Percentiles rank a stretch among this genome's conserved stretches.
phyloP scores from a whole-genome alignment of 2,329 filamentous ascomycete genomes.

The Boeremia lycopersici region DNA sequence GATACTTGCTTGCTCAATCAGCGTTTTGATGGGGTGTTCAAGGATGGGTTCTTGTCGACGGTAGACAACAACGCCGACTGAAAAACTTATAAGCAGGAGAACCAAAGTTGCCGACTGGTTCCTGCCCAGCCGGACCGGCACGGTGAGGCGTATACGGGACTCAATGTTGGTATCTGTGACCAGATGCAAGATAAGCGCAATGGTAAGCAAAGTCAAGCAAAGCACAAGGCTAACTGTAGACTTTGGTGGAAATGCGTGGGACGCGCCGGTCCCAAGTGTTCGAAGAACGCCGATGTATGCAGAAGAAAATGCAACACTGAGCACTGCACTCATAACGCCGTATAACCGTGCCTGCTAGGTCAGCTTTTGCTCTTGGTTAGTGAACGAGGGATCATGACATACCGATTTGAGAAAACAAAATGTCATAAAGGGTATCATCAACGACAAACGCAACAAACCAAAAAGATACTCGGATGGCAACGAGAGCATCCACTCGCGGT shows the following conservation, averaged over 20 bases:
- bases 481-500: constrained; percentile 44
- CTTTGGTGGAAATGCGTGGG: constrained; percentile 43
- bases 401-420: constrained; percentile 45
- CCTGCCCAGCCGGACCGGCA: constrained; percentile 41
- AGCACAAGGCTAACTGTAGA: constrained; percentile 38
- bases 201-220: constrained; percentile 39
- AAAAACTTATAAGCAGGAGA: constrained; percentile 49
- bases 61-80: constrained; percentile 40
- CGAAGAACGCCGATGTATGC: constrained; percentile 43
- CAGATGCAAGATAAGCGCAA: constrained; percentile 38
- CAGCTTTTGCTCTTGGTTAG: constrained; percentile 6
- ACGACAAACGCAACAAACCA: constrained; percentile 43
- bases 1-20: constrained; percentile 58
- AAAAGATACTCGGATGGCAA: constrained; percentile 41
- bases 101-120: constrained; percentile 44
- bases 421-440: constrained; percentile 47
- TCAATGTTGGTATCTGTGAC: constrained; percentile 40
- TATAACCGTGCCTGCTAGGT: constrained; percentile 38
- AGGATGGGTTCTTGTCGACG: constrained; percentile 49
- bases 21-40: constrained; percentile 61
- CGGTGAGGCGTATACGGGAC: constrained; percentile 33
- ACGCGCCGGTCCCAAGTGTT: constrained; percentile 40
- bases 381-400: constrained; percentile 14
- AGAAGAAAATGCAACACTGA: constrained; percentile 42
- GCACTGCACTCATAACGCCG: constrained; percentile 43